Conservation (phyloP, 768 basidiomycete genomes). For the Daedaleopsis nitida region DNA sequence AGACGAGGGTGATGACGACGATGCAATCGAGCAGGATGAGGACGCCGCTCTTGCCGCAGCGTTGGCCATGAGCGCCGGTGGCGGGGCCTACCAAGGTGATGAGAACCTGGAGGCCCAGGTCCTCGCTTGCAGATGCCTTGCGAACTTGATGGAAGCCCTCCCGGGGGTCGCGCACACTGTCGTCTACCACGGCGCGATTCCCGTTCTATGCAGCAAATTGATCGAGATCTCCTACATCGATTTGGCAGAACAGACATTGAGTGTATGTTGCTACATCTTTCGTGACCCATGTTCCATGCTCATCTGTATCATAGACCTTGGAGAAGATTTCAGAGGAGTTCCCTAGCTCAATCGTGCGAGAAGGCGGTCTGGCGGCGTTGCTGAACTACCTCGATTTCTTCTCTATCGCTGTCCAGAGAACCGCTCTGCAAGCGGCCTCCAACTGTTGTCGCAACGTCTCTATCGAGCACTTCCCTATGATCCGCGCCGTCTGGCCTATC, state of each 20-base stretch:
- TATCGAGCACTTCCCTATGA: slow-evolving; percentile 85
- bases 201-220: slow-evolving; percentile 95
- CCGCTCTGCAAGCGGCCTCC: slow-evolving; percentile 93
- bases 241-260: slow-evolving; percentile 95
- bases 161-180: slow-evolving; percentile 97
- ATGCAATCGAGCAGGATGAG: slow-evolving; percentile 66
- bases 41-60: slow-evolving; percentile 89
- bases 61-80: slow-evolving; percentile 76
- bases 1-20: slow-evolving; percentile 76
- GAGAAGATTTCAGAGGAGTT: slow-evolving; percentile 99
- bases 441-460: slow-evolving; percentile 96
- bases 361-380: slow-evolving; percentile 90
- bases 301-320: slow-evolving; percentile 65
- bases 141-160: slow-evolving; percentile 98
- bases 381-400: slow-evolving; percentile 98
- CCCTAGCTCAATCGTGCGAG: slow-evolving; percentile 92
- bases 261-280: slow-evolving; percentile 59
- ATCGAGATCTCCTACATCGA: slow-evolving; percentile 98
- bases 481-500: slow-evolving; percentile 88
- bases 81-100: slow-evolving; percentile 67
- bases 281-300: slow-evolving; percentile 17
- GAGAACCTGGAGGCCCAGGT: slow-evolving; percentile 93
- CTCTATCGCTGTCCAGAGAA: slow-evolving; percentile 95
- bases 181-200: slow-evolving; percentile 97
- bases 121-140: slow-evolving; percentile 93